Conservation (phyloP, 495 filamentous ascomycete genomes). For the Paragyromitra xinjiangensis region DNA sequence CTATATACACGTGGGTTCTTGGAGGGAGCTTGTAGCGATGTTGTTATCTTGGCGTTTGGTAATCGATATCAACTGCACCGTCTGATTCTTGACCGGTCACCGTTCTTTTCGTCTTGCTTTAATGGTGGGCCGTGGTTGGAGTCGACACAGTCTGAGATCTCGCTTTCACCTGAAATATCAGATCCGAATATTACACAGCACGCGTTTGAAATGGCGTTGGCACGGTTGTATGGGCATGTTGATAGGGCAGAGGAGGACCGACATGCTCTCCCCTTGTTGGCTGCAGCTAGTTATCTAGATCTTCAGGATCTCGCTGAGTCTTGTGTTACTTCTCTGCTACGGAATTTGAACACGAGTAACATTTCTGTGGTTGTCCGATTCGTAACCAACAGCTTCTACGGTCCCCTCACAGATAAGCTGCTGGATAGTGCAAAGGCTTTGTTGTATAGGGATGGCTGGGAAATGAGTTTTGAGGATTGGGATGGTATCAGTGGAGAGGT, state of each 20-base stretch:
- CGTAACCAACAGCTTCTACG: conserved; percentile 70
- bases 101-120: conserved; percentile 67
- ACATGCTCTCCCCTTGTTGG: conserved; percentile 68
- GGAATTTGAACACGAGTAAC: conserved; percentile 64
- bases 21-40: conserved; percentile 67
- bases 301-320: conserved; percentile 69
- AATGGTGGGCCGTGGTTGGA: conserved; percentile 69
- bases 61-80: conserved; percentile 66
- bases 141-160: conserved; percentile 65
- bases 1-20: conserved; percentile 68
- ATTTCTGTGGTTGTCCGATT: conserved; percentile 64
- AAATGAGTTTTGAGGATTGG: conserved; percentile 68
- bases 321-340: conserved; percentile 65
- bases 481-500: conserved; percentile 68
- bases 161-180: conserved; percentile 67
- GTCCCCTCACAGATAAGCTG: conserved; percentile 66
- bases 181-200: conserved; percentile 67
- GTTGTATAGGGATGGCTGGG: conserved; percentile 70
- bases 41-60: conserved; percentile 66
- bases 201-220: conserved; percentile 68
- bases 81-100: conserved; percentile 67
- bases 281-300: conserved; percentile 68
- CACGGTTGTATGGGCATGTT: conserved; percentile 66
- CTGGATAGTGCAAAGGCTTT: conserved; percentile 68
- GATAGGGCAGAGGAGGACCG: conserved; percentile 64